Evolutionary conservation across 2,329 filamentous ascomycete genomes (phyloP), one percentile per base, ranked within the genome.

Genomic region (Aspergillus quadrilineatus): DNA sequence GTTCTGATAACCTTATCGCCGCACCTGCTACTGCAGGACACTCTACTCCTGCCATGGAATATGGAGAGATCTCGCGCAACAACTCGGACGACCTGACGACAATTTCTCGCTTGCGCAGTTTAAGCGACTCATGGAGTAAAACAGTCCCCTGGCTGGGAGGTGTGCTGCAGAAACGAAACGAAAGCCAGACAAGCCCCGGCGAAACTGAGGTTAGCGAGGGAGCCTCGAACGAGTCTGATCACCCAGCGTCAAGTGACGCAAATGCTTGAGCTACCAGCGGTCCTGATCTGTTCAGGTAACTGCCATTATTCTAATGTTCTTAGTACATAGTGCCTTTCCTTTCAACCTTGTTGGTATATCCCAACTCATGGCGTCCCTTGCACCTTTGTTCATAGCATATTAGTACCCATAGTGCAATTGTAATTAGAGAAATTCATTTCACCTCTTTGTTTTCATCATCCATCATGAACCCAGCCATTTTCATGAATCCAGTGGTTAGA

Each of bases 51-150:
- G 65, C 53, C 6, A 50, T 66, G 3, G 58, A 65, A 9, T 57
- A 64, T 1, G 63, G 59, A 22, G 41, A 59, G 4, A 48, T 62
- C n/a, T 44, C 46, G 26, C 28, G 42, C 10, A 57, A 50, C 28
- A 22, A 59, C 8, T 50, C 62, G 7, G 59, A 67, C 34, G 62
- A 67, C 43, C 36, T 39, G 6, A 61, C 64, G 17, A 59, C 57
- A 5, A 17, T 61, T 3, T 65, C 59, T 9, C 68, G 71, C 14
- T 59, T 73, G 6, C 70, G 72, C 54, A 74, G 72, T 51, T 60
- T 75, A 9, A 75, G 72, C 54, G 72, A 75, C 58, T 73, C 72
- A 2, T 70, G 69, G 70, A 69, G 62, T 28, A 71, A 67, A 44
- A 66, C 70, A 0, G 58, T 74, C 14, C 67, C 71, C 8, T 74